A percentile compares a stretch with the other conserved stretches of the same genome.
phyloP scores from a whole-genome alignment of 176 grass and related monocot genomes.

The Neostapfia colusana region DNA sequence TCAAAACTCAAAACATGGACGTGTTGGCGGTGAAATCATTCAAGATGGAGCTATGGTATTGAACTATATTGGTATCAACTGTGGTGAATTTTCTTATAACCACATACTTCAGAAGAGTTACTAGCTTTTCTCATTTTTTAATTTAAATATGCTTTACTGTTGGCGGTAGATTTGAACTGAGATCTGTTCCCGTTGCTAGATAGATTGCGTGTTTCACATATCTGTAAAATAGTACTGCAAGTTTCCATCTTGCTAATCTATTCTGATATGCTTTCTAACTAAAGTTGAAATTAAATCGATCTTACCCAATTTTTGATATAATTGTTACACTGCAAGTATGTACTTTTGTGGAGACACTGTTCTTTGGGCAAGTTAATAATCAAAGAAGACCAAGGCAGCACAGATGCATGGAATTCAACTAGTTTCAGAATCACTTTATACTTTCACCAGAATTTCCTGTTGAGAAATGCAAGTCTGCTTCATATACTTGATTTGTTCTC shows the following conservation, averaged over 20 bases:
- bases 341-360: neutral
- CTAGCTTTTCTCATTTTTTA: neutral
- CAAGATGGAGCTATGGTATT: neutral
- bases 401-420: neutral
- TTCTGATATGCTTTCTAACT: too few species aligned
- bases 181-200: neutral
- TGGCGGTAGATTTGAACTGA: conserved; percentile 12
- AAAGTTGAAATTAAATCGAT: neutral
- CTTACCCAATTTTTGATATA: neutral
- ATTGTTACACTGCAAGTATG: neutral
- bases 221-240: neutral
- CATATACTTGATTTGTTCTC: conserved; percentile 9
- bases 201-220: conserved; percentile 5
- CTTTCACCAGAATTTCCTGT: conserved; percentile 17
- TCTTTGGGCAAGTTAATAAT: conserved; percentile 8
- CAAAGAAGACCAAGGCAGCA: neutral
- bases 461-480: conserved; percentile 8
- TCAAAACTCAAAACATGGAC: conserved; percentile 1
- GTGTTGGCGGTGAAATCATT: neutral
- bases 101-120: neutral
- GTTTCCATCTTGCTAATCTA: conserved; percentile 5
- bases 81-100: neutral
- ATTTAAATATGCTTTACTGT: conserved; percentile 4
- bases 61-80: neutral
- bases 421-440: neutral